Conservation (phyloP, 306 rosid species). For the Sicyos edulis region DNA sequence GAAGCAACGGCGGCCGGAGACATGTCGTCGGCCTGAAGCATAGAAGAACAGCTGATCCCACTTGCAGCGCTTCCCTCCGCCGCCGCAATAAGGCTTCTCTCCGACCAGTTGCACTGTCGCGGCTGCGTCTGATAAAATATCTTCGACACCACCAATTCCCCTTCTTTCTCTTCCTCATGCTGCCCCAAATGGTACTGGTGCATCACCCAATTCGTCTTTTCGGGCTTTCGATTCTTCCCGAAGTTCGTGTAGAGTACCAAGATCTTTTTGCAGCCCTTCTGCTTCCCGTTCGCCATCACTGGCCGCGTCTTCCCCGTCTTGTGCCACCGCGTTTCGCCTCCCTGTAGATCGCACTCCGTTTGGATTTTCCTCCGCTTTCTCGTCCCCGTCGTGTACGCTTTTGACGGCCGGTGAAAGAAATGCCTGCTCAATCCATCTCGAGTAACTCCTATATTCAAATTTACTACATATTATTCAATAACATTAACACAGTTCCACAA, state of each 20-base stretch:
- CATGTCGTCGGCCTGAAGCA: conserved; percentile 43
- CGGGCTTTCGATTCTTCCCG: conserved; percentile 86
- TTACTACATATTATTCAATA: too few relatives aligned
- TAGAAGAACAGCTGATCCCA: conserved; percentile 60
- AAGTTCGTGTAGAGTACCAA: conserved; percentile 86
- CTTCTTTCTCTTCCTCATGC: conserved; percentile 88
- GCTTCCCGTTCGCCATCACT: conserved; percentile 76
- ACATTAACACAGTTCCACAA: too few relatives aligned
- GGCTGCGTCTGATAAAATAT: conserved; percentile 96
- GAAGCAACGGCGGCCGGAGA: conserved; percentile 26
- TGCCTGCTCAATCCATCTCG: conserved; percentile 93
- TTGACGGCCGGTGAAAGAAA: conserved; percentile 93
- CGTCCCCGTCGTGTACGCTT: conserved; percentile 97
- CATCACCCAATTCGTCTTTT: conserved; percentile 98
- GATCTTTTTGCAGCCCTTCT: conserved; percentile 93
- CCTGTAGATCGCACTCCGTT: conserved; percentile 68
- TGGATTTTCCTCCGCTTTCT: conserved; percentile 88
- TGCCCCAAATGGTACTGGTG: conserved; percentile 91
- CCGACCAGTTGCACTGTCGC: conserved; percentile 86
- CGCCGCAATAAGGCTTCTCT: not conserved
- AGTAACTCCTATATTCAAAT: conserved; percentile 52
- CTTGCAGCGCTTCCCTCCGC: conserved; percentile 30
- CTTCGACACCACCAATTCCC: conserved; percentile 89
- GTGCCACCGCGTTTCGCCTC: conserved; percentile 96
- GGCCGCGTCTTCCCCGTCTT: conserved; percentile 94